phyloP scores from a whole-genome alignment of 1,139 yeast genomes.

The Hanseniaspora gamundiae region DNA sequence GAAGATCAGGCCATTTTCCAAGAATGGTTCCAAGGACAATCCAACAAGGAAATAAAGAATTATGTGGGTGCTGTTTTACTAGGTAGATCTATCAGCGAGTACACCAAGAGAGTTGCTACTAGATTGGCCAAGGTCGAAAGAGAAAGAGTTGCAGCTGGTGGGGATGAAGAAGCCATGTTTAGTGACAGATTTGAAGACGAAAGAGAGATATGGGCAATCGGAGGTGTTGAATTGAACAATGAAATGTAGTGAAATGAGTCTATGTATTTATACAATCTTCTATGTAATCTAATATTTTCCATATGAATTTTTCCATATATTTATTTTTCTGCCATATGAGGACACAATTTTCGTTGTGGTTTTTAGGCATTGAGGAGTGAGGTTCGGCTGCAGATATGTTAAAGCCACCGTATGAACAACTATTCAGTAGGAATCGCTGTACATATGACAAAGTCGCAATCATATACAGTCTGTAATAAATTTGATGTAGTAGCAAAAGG shows the following conservation, averaged over 20 bases:
- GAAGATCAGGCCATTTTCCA: conserved; percentile 44
- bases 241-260: conserved; percentile 5
- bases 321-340: conserved; percentile 19
- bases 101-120: conserved; percentile 74
- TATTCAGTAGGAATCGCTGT: background rate
- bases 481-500: background rate
- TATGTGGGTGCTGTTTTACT: conserved; percentile 40
- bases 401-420: background rate
- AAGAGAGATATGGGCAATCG: conserved; percentile 78
- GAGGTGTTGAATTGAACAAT: conserved; percentile 40
- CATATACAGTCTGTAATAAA: background rate
- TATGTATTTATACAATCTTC: conserved; percentile 8
- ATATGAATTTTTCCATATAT: conserved; percentile 13
- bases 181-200: conserved; percentile 84
- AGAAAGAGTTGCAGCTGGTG: conserved; percentile 81
- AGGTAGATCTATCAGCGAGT: conserved; percentile 72
- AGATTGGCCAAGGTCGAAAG: conserved; percentile 78
- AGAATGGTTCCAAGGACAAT: conserved; percentile 37
- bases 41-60: conserved; percentile 24
- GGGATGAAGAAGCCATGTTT: conserved; percentile 76
- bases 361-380: background rate
- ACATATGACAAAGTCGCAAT: background rate
- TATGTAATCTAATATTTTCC: conserved; percentile 16
- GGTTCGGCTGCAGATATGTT: background rate
- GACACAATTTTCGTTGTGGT: conserved; percentile 8